phyloP scores from a whole-genome alignment of 1,284 basidiomycete species.

The Laetiporus sulphureus region DNA sequence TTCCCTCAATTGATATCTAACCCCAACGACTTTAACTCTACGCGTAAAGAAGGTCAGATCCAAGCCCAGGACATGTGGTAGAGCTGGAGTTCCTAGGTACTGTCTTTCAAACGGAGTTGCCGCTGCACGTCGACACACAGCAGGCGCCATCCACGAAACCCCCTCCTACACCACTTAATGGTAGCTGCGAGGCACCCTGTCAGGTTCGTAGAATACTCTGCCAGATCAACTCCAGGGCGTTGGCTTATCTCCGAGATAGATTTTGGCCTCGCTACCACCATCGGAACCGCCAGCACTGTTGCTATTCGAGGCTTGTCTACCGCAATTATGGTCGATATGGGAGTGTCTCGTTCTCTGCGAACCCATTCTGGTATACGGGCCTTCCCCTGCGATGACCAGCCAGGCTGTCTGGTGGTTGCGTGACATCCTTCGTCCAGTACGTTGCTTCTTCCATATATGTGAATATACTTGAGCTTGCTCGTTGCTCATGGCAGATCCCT shows the following conservation, averaged over 20 bases:
- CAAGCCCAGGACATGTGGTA: slow-evolving; percentile 48
- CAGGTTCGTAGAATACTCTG: no score
- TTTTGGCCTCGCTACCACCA: slow-evolving; percentile 73
- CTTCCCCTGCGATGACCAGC: slow-evolving; percentile 75
- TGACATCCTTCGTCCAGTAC: slow-evolving; percentile 81
- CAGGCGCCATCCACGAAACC: slow-evolving; percentile 54
- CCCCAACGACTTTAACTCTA: slow-evolving; percentile 9
- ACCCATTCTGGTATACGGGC: slow-evolving; percentile 81
- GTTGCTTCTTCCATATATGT: neutral
- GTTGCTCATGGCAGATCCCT: slow-evolving; percentile 52
- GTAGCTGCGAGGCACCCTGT: no score
- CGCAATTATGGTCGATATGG: slow-evolving; percentile 91
- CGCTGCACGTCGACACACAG: slow-evolving; percentile 62
- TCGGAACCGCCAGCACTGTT: slow-evolving; percentile 63
- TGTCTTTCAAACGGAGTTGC: slow-evolving; percentile 68
- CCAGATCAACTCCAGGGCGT: no score
- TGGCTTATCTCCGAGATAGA: no score
- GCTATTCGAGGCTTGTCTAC: slow-evolving; percentile 70
- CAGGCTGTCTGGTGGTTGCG: slow-evolving; percentile 89
- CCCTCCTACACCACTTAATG: no score
- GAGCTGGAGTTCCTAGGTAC: slow-evolving; percentile 81
- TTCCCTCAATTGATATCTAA: slow-evolving; percentile 4
- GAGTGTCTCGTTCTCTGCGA: slow-evolving; percentile 87
- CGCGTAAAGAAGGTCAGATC: slow-evolving; percentile 66
- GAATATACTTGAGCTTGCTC: neutral